Evolutionary conservation across 352 stramenopile species (phyloP), one percentile per base, ranked within the genome.

Genomic region (Pythium inflatum): DNA sequence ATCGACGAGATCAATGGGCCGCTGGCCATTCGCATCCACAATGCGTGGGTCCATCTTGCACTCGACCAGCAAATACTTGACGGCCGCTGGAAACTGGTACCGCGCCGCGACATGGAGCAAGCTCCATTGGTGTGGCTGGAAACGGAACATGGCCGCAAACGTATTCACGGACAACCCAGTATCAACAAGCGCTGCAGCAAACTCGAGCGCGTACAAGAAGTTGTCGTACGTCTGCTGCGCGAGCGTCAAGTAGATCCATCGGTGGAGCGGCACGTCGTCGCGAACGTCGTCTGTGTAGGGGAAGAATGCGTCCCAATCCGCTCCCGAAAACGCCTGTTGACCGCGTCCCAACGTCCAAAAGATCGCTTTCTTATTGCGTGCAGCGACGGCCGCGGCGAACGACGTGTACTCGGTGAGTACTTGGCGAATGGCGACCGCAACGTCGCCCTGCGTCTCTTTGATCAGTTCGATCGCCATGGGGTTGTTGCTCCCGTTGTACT

Each of bases 81-180:
- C 31, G n/a, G 66, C 49, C n/a, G n/a, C n/a, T 11, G 36, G 3
- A 16, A 61, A 43, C 14, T 48, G 43, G 33, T 58, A 57, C 25
- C 45, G 53, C 7, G 46, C 62, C 5, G 64, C 64, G 20, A 64
- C 25, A 33, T 71, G 55, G 18, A 66, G 56, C n/a, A 36, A 24
- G 8, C 8, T 14, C 34, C 8, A 14, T 14, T 14, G 8, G 34
- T 41, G 34, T 14, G 34, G 8, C 34, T 41, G 8, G 14, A 41
- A 41, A 8, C 34, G 34, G 14, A 41, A 14, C 34, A 14, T 41
- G 34, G 8, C 14, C 8, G 14, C 8, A 8, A 14, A 8, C 8
- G 8, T 14, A 8, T 14, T 8, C 34, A 8, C 8, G 34, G 8
- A 8, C 8, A 14, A 14, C 8, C 34, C 34, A 41, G 34, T 41